Base-by-base conservation (phyloP, 257 asterid species). In the Solanum pimpinellifolium region DNA sequence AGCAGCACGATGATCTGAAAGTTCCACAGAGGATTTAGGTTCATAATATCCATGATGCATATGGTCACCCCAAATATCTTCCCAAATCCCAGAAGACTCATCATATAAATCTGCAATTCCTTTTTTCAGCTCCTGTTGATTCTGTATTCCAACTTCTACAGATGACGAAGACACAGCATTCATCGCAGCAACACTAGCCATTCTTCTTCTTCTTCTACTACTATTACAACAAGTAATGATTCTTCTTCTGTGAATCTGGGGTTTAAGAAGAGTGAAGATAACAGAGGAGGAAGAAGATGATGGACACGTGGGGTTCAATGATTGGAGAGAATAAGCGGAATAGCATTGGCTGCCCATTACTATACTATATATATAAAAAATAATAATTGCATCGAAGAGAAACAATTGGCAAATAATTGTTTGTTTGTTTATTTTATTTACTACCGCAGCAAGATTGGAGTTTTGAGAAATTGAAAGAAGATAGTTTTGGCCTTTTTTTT, bases 51-150 rank as follows among this genome's bases (percentile, higher is more conserved):
- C 99, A 70, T 97, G 99, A 92, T 97, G 99, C 99, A 96, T 96
- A 89, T 97, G 99, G 87, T 96, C 99, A 49, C 99, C 99, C 99
- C 99, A 97, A 0, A 97, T 88, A 66, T 93, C 91, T 92, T 97
- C 99, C 99, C 99, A 96, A 29, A 95, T 33, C 12, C 94, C 97
- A 11, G 98, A 96, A 5, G 99, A 96, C 86, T 96, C 95, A 73
- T 97, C 98, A 90, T 97, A 97, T 88, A 97, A 90, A 78, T 97
- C 99, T 35, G 99, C 99, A n/a, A 97, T 97, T 46, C 98, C 99
- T 82, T 92, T 95, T 91, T 88, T 91, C 92, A 97, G 78, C 82
- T 88, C 68, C n/a, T 87, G 86, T 74, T 81, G 83, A 52, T 86
- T 73, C 83, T 27, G 65, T 78, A 78, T 16, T 25, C 62, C 84